Evolutionary conservation across 164 flowering plant species (phyloP).

Genomic region (Chloranthus sessilifolius): DNA sequence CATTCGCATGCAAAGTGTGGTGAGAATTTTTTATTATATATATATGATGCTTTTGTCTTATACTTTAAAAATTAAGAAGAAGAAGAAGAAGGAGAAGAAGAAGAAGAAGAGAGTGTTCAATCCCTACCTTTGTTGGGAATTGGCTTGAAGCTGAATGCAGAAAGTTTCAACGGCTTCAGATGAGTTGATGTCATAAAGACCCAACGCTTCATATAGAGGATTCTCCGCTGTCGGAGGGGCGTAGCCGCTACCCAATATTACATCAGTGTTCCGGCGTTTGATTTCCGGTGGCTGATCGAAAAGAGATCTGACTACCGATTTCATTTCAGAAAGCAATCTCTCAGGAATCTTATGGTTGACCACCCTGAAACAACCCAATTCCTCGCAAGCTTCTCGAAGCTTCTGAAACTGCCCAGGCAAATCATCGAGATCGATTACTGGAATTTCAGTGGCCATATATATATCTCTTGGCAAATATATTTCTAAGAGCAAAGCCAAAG

Average conservation of each 20-base stretch:
- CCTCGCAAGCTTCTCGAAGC: slow-evolving; percentile 46
- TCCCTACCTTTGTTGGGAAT: slow-evolving; percentile 50
- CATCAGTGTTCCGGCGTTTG: slow-evolving; percentile 51
- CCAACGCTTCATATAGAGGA: slow-evolving; percentile 71
- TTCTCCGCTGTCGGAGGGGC: slow-evolving; percentile 37
- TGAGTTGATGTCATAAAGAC: slow-evolving; percentile 50
- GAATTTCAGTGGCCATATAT: slow-evolving; percentile 25
- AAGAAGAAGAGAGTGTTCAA: neutral
- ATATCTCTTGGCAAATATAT: no score
- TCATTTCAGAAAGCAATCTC: slow-evolving; percentile 52
- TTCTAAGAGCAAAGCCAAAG: no score
- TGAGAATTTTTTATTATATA: no score
- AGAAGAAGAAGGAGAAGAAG: neutral
- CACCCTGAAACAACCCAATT: slow-evolving; percentile 72
- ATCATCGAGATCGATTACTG: slow-evolving; percentile 49
- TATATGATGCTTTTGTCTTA: no score
- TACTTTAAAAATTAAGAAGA: no score
- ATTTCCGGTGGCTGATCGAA: slow-evolving; percentile 56
- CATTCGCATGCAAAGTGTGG: no score
- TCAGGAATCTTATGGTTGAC: slow-evolving; percentile 45
- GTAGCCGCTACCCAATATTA: slow-evolving; percentile 61
- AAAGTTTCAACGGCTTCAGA: slow-evolving; percentile 37
- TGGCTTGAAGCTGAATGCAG: slow-evolving; percentile 43
- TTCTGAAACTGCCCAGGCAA: slow-evolving; percentile 19
- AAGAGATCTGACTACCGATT: slow-evolving; percentile 39